phyloP scores from a whole-genome alignment of 1,139 yeast genomes.

The Schizosaccharomyces versatilis region DNA sequence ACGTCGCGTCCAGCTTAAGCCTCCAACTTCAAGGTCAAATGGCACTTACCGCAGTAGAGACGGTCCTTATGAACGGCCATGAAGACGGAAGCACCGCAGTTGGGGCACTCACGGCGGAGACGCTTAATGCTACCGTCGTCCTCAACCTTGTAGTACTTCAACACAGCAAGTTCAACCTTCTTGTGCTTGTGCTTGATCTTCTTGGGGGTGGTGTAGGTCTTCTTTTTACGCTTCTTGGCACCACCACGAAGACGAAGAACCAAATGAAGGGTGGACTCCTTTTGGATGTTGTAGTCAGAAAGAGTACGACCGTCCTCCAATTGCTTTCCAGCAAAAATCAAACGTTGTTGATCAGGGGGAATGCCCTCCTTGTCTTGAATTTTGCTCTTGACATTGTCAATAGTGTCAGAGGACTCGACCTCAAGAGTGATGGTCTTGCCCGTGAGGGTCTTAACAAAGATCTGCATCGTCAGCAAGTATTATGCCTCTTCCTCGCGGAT shows the following conservation, averaged over 20 bases:
- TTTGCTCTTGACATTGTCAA: constrained; percentile 97
- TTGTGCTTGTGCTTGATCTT: constrained; percentile 98
- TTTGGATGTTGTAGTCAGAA: constrained; percentile 98
- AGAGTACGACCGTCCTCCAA: constrained; percentile 97
- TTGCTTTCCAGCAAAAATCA: constrained; percentile 99
- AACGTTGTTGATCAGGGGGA: constrained; percentile 98
- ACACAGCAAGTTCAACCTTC: constrained; percentile 97
- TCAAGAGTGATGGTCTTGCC: constrained; percentile 98
- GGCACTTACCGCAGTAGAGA: constrained; percentile 99
- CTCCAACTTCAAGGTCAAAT: constrained; percentile 52
- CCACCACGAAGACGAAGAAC: constrained; percentile 99
- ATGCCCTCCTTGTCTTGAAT: constrained; percentile 98
- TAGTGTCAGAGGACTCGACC: constrained; percentile 84
- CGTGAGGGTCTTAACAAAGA: constrained; percentile 76
- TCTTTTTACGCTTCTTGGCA: constrained; percentile 99
- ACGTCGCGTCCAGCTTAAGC: background rate
- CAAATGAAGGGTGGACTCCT: constrained; percentile 95
- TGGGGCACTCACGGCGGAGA: constrained; percentile 85
- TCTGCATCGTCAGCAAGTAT: constrained; percentile 16
- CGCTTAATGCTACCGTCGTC: constrained; percentile 96
- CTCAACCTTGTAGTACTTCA: constrained; percentile 97
- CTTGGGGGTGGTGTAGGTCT: constrained; percentile 99
- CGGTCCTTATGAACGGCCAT: constrained; percentile 98
- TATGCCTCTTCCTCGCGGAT: constrained; percentile 3
- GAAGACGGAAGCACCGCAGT: constrained; percentile 83